Base-by-base conservation (phyloP, 495 filamentous ascomycete genomes). In the Neurospora sp. region DNA sequence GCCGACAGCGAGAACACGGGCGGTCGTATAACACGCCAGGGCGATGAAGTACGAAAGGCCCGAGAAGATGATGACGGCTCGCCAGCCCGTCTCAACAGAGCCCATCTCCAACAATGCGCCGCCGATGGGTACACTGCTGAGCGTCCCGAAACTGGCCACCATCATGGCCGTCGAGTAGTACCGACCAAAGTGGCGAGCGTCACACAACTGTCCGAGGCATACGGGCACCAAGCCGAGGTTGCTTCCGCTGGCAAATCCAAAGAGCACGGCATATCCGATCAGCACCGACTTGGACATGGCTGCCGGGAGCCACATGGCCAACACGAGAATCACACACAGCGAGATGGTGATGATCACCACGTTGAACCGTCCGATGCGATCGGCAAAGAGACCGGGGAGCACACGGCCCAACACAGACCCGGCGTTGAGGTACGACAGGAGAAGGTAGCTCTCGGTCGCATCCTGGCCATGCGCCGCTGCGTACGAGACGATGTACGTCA, bases 101-200 rank as follows among this genome's bases (percentile, higher is more conserved):
- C 76, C 77, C 69, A 84, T 77, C 20, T 85, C 82, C 41, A 93
- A 74, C 41, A 95, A 87, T 42, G 90, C 86, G 18, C 95, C 95
- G 0, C 92, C 95, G 74, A 98, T 97, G 0, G 95, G 95, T 31
- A 97, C 89, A 31, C 93, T 94, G 27, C 91, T 96, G 41, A 98
- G 83, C 8, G 92, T 92, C 0, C 93, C 94, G 80, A 98, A 93
- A 74, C 91, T 93, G 39, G 95, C 94, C 40, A 97, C 86, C 75
- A 94, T 96, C 82, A 97, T 96, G 72, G 91, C 90, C 3, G 94
- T 96, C 18, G 94, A 91, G 76, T 90, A 97, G 74, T 92, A 94
- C 70, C 92, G 84, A 5, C 95, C 95, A 74, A 96, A 97, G 70
- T 94, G 84, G 71, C 94, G 88, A 5, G 94, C 93, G 71, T 91